Evolutionary conservation across 768 basidiomycete species (phyloP).

Genomic region (Pleurotus tuoliensis): DNA sequence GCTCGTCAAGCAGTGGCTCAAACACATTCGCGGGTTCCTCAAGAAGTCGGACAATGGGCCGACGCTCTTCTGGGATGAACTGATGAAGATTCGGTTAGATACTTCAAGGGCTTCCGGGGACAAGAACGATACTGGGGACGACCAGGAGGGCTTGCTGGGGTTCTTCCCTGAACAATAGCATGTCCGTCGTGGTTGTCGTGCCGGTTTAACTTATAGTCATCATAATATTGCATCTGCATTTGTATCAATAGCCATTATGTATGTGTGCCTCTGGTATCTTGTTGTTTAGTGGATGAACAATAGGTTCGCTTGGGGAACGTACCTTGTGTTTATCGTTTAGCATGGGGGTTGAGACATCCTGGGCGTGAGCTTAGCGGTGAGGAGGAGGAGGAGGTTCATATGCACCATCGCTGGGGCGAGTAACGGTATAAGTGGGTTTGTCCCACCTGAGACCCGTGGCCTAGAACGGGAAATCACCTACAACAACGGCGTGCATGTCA

Average conservation of each 20-base stretch:
- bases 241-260: slow-evolving; percentile 2
- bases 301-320: neutral
- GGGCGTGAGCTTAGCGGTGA: too few relatives aligned
- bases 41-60: slow-evolving; percentile 38
- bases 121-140: slow-evolving; percentile 8
- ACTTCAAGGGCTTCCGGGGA: slow-evolving; percentile 14
- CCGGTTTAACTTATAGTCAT: neutral
- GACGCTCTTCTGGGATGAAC: slow-evolving; percentile 43
- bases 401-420: neutral
- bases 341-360: neutral
- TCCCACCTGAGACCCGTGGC: slow-evolving; percentile 1
- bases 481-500: too few relatives aligned
- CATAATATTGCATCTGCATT: neutral
- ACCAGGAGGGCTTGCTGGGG: slow-evolving; percentile 19
- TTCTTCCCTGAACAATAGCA: slow-evolving; percentile 15
- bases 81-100: slow-evolving; percentile 36
- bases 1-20: slow-evolving; percentile 47
- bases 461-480: too few relatives aligned
- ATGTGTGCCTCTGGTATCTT: neutral
- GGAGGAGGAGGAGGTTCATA: neutral
- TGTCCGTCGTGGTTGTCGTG: neutral
- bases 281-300: neutral
- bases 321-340: neutral
- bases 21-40: slow-evolving; percentile 42
- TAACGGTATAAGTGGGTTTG: neutral